phyloP scores from a whole-genome alignment of 2,329 filamentous ascomycete genomes.

The Dissoconium aciculare region DNA sequence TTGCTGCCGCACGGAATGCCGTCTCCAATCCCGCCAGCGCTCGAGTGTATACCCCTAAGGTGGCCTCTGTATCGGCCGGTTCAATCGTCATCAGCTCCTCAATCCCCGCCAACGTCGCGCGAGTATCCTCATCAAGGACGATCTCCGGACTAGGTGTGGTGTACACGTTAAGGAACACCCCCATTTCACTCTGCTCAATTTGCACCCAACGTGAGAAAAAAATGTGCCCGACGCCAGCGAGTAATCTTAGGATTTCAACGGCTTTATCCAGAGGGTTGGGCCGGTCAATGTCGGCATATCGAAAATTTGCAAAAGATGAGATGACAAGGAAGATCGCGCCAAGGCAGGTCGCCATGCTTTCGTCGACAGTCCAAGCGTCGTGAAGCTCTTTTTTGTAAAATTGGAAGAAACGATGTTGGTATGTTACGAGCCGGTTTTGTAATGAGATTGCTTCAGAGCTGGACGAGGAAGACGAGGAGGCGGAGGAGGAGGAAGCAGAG shows the following conservation, averaged over 20 bases:
- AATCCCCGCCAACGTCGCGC: not conserved
- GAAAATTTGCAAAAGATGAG: not conserved
- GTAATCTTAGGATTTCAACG: conserved; percentile 1
- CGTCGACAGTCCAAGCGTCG: not conserved
- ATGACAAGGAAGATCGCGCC: not conserved
- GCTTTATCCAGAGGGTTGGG: not conserved
- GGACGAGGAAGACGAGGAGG: no score
- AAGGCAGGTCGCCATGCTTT: not conserved
- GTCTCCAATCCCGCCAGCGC: not conserved
- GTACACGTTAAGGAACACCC: not conserved
- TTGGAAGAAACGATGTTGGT: not conserved
- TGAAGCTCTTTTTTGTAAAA: conserved; percentile 1
- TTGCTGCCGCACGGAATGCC: not conserved
- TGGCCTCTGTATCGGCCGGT: not conserved
- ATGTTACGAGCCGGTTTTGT: not conserved
- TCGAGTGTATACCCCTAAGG: not conserved
- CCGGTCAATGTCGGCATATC: not conserved
- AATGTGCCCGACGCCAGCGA: not conserved
- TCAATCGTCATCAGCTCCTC: not conserved
- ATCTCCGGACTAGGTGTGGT: not conserved
- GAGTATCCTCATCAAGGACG: not conserved
- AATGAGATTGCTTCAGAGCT: not conserved
- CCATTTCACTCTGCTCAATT: not conserved
- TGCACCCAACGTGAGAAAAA: not conserved
- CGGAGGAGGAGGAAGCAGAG: no score